A percentile compares a stretch with the other conserved stretches of the same genome.
Conservation (phyloP, 2,329 filamentous ascomycete genomes). For the Bipolaris cookei region DNA sequence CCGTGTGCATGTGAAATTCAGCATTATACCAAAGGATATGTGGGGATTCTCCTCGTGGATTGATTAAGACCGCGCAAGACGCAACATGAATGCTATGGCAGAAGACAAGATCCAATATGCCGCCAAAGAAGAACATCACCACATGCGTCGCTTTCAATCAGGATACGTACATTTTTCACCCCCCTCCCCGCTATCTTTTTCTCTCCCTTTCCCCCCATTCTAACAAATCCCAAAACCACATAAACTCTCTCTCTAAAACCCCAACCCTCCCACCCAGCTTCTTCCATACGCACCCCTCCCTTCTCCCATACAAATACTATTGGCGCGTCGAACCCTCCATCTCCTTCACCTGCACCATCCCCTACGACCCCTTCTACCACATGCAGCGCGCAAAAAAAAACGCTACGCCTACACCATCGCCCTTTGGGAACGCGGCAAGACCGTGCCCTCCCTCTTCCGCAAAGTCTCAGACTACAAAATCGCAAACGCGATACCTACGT, state of each 20-base stretch:
- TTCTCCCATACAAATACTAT: conserved; percentile 82
- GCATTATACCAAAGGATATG: conserved; percentile 85
- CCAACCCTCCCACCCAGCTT: conserved; percentile 51
- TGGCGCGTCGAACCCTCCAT: conserved; percentile 98
- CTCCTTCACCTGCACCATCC: conserved; percentile 95
- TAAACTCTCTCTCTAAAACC: too few relatives aligned
- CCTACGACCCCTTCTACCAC: conserved; percentile 95
- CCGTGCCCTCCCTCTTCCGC: conserved; percentile 67
- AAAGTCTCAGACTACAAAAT: conserved; percentile 24
- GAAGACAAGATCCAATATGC: conserved; percentile 83
- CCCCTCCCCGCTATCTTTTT: too few relatives aligned
- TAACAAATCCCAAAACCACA: too few relatives aligned
- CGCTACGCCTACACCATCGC: conserved; percentile 97
- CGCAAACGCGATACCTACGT: conserved; percentile 10
- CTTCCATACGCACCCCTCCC: conserved; percentile 92
- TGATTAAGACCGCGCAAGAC: conserved; percentile 46
- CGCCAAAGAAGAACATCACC: conserved; percentile 84
- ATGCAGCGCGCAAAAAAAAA: conserved; percentile 91
- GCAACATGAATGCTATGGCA: conserved; percentile 79
- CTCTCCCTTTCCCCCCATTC: too few relatives aligned
- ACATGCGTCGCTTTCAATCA: conserved; percentile 95
- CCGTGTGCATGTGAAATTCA: conserved; percentile 70
- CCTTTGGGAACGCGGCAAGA: conserved; percentile 89
- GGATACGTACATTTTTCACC: conserved; percentile 14
- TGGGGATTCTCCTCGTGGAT: conserved; percentile 81